These are phyloP conservation scores for Cryptosporidium ubiquitum DNA, from an alignment of 169 alveolate species.

Conservation along the genomic window DNA sequence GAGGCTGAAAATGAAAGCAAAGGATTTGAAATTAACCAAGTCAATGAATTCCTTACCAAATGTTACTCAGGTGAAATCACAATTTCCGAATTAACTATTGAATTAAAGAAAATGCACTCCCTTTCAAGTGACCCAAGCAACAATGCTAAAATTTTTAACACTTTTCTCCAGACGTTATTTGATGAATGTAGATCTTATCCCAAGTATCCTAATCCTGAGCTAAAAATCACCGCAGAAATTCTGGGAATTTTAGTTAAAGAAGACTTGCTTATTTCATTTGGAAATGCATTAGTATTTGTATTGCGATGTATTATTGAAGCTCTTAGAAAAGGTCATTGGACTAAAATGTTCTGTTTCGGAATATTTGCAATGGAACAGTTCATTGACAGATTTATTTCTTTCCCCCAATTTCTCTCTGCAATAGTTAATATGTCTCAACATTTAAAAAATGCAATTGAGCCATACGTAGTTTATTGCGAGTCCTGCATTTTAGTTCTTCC, in stretches of 20 bases:
- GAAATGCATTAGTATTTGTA: slow-evolving; percentile 76
- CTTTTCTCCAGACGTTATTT: slow-evolving; percentile 80
- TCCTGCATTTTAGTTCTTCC: slow-evolving; percentile 24
- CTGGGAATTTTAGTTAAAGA: slow-evolving; percentile 81
- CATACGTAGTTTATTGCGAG: slow-evolving; percentile 52
- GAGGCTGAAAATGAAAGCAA: not conserved
- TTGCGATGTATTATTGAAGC: slow-evolving; percentile 80
- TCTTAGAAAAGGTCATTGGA: slow-evolving; percentile 73
- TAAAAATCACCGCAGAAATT: slow-evolving; percentile 85
- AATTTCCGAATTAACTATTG: not conserved
- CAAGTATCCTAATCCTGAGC: slow-evolving; percentile 85
- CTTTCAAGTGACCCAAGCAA: not conserved
- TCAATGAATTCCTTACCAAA: slow-evolving; percentile 33
- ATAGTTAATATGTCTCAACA: slow-evolving; percentile 51
- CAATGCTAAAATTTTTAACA: slow-evolving; percentile 15
- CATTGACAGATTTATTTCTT: slow-evolving; percentile 38
- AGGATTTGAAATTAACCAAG: slow-evolving; percentile 4
- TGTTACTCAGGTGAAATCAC: slow-evolving; percentile 44
- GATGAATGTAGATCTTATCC: slow-evolving; percentile 89
- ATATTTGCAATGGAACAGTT: slow-evolving; percentile 79
- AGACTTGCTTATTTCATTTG: slow-evolving; percentile 73
- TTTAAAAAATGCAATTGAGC: slow-evolving; percentile 31
- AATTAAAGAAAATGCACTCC: not conserved
- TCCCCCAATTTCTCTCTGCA: slow-evolving; percentile 76
- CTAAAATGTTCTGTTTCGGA: slow-evolving; percentile 80